phyloP scores from a whole-genome alignment of 1,139 yeast species.

The Taphrina deformans region DNA sequence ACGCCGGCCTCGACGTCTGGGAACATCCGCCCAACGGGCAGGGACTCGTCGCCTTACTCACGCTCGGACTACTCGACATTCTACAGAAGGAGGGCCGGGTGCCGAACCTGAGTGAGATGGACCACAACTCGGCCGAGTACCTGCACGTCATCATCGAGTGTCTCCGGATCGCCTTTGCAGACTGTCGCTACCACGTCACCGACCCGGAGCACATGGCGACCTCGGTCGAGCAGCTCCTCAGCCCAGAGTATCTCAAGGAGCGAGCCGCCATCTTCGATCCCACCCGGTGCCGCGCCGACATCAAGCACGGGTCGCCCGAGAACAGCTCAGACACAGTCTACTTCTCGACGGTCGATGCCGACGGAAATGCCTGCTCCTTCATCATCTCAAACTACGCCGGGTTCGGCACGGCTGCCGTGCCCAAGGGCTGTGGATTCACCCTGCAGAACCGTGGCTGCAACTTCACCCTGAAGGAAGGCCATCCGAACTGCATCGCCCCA shows the following conservation, averaged over 20 bases:
- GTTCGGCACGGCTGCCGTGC: conserved; percentile 73
- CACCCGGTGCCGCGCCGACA: conserved; percentile 49
- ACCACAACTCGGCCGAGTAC: conserved; percentile 72
- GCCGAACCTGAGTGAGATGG: conserved; percentile 51
- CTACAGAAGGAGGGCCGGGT: conserved; percentile 52
- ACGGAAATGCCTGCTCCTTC: conserved; percentile 81
- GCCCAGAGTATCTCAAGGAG: conserved; percentile 51
- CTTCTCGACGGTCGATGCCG: conserved; percentile 64
- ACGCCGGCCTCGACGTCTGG: conserved; percentile 55
- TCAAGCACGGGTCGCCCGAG: conserved; percentile 61
- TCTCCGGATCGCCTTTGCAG: conserved; percentile 72
- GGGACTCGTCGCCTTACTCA: conserved; percentile 69
- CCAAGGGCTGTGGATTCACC: conserved; percentile 66
- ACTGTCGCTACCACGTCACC: conserved; percentile 71
- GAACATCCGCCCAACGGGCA: conserved; percentile 85
- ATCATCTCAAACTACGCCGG: conserved; percentile 71
- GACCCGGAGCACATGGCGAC: conserved; percentile 50
- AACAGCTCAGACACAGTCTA: conserved; percentile 76
- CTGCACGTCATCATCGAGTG: conserved; percentile 68
- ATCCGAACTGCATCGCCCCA: conserved; percentile 64
- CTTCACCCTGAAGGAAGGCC: conserved; percentile 61
- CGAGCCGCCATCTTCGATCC: conserved; percentile 55
- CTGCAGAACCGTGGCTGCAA: conserved; percentile 77
- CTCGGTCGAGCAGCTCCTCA: conserved; percentile 43
- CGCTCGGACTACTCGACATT: conserved; percentile 64